phyloP scores from a whole-genome alignment of 371 early-diverging fungal genomes.

The Saksenaea vasiformis region DNA sequence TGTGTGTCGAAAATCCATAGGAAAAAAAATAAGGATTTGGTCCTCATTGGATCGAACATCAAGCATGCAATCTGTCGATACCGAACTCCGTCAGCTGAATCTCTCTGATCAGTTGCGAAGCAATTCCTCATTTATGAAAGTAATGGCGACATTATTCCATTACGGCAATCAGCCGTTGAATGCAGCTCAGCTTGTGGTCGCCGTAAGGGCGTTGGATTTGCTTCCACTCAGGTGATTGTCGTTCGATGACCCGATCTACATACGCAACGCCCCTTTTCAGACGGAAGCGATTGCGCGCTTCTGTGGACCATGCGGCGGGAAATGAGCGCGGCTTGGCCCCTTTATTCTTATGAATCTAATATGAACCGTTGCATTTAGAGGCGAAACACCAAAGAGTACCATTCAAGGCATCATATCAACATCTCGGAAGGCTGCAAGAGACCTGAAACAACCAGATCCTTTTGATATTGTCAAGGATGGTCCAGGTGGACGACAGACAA shows the following conservation, averaged over 20 bases:
- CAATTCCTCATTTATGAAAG: slow-evolving; percentile 55
- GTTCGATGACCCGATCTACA: slow-evolving; percentile 1
- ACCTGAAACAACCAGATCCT: slow-evolving; percentile 47
- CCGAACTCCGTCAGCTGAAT: slow-evolving; percentile 45
- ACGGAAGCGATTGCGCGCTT: not conserved
- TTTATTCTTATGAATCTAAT: not conserved
- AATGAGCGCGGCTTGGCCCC: slow-evolving; percentile 2
- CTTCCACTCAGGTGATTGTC: slow-evolving; percentile 45
- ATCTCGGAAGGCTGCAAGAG: slow-evolving; percentile 47
- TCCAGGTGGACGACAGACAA: slow-evolving; percentile 39
- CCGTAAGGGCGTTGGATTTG: slow-evolving; percentile 43
- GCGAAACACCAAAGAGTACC: slow-evolving; percentile 56
- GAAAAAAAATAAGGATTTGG: not conserved
- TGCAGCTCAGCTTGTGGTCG: slow-evolving; percentile 50
- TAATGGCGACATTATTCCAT: slow-evolving; percentile 51
- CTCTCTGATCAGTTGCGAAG: slow-evolving; percentile 41
- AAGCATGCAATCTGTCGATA: slow-evolving; percentile 34
- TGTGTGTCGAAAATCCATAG: no score
- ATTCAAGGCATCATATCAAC: slow-evolving; percentile 59
- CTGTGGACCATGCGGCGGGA: slow-evolving; percentile 1
- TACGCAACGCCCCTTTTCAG: slow-evolving; percentile 3
- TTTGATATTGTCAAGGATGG: slow-evolving; percentile 47
- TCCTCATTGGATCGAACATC: not conserved
- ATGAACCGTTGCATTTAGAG: slow-evolving; percentile 28
- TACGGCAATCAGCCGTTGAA: slow-evolving; percentile 52